phyloP scores from a whole-genome alignment of 148 eudicot species.

The Pharnaceum exiguum region DNA sequence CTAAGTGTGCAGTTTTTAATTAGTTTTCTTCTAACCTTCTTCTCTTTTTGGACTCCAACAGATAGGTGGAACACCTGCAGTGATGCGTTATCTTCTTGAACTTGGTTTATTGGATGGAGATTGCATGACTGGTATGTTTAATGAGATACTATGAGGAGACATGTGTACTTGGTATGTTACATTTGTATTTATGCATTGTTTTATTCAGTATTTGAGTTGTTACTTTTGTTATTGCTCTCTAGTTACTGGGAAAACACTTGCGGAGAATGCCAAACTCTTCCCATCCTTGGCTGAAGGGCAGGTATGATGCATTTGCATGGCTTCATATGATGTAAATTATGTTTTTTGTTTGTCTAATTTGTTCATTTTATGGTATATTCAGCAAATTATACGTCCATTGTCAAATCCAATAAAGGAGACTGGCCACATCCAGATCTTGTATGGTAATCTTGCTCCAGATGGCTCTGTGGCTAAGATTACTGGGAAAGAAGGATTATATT shows the following conservation, averaged over 20 bases:
- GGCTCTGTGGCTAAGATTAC: constrained; percentile 98
- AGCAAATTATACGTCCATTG: constrained; percentile 87
- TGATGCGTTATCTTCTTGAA: constrained; percentile 76
- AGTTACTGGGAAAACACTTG: constrained; percentile 94
- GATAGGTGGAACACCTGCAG: constrained; percentile 98
- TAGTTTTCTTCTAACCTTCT: neutral
- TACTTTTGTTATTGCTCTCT: constrained; percentile 7
- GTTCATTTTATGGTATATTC: constrained; percentile 7
- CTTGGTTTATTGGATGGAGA: constrained; percentile 82
- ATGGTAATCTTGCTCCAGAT: constrained; percentile 95
- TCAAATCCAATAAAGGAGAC: constrained; percentile 88
- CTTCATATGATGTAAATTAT: neutral
- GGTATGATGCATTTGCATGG: constrained; percentile 36
- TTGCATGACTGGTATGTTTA: constrained; percentile 75
- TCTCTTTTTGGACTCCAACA: constrained; percentile 14
- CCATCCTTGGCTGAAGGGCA: constrained; percentile 89
- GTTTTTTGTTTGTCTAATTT: neutral
- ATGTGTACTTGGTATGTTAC: neutral
- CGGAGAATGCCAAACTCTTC: constrained; percentile 87
- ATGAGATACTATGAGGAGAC: constrained; percentile 1
- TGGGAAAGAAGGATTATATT: constrained; percentile 91
- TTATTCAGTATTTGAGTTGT: neutral
- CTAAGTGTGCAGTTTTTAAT: neutral
- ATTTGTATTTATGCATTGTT: neutral
- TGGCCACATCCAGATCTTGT: constrained; percentile 88